Conservation (phyloP, 2,329 filamentous ascomycete genomes). For the Teratosphaeria gauchensis region DNA sequence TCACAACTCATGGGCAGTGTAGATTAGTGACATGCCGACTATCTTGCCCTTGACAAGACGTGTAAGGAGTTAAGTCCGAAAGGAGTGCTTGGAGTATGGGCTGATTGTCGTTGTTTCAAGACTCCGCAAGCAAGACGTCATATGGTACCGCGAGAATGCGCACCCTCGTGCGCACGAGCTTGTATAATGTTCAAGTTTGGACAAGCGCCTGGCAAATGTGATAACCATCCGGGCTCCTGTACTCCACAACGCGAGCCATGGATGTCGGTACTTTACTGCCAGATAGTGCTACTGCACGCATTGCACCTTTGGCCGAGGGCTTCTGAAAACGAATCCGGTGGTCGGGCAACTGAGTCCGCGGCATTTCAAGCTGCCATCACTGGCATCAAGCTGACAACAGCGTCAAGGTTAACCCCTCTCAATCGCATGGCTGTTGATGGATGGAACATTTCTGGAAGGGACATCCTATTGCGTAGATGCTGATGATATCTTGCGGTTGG, state of each 20-base stretch:
- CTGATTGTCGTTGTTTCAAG: neutral
- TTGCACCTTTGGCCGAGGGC: neutral
- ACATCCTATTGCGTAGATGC: too few relatives aligned
- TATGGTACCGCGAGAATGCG: neutral
- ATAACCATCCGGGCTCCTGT: neutral
- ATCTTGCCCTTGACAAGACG: neutral
- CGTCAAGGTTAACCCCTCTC: too few relatives aligned
- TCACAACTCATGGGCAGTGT: neutral
- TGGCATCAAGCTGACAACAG: too few relatives aligned
- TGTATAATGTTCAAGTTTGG: neutral
- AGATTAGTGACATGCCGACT: neutral
- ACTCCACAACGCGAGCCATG: neutral
- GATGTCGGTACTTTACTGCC: neutral
- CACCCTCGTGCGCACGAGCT: neutral
- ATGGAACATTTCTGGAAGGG: too few relatives aligned
- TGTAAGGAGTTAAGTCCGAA: neutral
- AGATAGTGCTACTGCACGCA: neutral
- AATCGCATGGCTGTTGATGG: too few relatives aligned
- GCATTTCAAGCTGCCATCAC: too few relatives aligned
- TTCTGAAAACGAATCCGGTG: neutral
- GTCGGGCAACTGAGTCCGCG: too few relatives aligned
- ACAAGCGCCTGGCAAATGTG: neutral
- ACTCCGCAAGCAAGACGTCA: too few relatives aligned
- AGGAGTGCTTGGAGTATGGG: too few relatives aligned
- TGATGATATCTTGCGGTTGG: too few relatives aligned